Percentiles rank a stretch among this genome's conserved stretches.
Evolutionary conservation across 176 grass and related monocot species (phyloP).

Genomic region (Lolium multiflorum): DNA sequence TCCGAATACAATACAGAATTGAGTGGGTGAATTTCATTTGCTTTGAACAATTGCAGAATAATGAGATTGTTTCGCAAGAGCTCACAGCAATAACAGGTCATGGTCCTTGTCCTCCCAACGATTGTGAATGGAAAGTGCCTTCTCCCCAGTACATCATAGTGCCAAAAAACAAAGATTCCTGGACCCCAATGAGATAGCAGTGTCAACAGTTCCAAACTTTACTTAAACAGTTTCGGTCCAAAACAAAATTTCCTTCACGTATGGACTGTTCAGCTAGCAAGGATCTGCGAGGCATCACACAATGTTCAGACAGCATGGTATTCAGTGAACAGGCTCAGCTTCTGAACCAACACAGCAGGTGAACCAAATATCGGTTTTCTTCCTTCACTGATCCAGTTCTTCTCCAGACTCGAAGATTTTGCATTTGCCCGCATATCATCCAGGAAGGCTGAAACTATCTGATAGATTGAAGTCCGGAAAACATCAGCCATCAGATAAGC

Average conservation of each 20-base stretch:
- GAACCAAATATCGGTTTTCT: slow-evolving; percentile 83
- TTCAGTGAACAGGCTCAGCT: slow-evolving; percentile 77
- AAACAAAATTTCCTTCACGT: slow-evolving; percentile 14
- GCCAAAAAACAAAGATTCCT: slow-evolving; percentile 11
- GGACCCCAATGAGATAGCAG: background rate
- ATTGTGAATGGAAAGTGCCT: slow-evolving; percentile 13
- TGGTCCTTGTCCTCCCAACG: background rate
- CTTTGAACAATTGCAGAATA: background rate
- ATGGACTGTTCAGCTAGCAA: background rate
- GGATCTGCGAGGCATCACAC: background rate
- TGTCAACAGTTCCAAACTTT: slow-evolving; percentile 2
- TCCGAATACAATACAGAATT: background rate
- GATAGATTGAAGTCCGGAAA: slow-evolving; percentile 79
- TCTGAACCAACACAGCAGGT: slow-evolving; percentile 77
- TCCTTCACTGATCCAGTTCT: slow-evolving; percentile 84
- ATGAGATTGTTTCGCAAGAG: background rate
- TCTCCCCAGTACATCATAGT: background rate
- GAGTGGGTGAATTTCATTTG: background rate
- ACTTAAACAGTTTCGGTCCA: background rate
- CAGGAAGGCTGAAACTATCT: slow-evolving; percentile 76
- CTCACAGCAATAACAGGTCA: slow-evolving; percentile 19
- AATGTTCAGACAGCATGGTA: slow-evolving; percentile 75
- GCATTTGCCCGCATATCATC: slow-evolving; percentile 81
- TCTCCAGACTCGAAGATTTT: slow-evolving; percentile 74
- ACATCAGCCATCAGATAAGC: slow-evolving; percentile 83